Percentiles rank a stretch among this genome's conserved stretches.
Evolutionary conservation across 305 asterid species (phyloP).

Genomic region (Solanum hybrid): DNA sequence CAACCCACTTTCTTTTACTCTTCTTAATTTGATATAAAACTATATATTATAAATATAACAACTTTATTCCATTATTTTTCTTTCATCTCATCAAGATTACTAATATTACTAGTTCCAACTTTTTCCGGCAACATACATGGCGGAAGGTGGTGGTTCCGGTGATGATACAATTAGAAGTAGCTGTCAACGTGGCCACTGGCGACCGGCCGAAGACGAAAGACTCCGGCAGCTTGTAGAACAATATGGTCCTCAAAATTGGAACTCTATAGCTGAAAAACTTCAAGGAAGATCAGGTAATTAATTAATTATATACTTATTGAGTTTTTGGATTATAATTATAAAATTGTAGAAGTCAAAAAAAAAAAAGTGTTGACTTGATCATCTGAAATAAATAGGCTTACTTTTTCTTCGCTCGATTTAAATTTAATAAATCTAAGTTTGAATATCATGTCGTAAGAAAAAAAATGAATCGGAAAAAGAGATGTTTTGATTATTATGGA

Average conservation of each 20-base stretch:
- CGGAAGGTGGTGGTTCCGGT: slow-evolving; percentile 32
- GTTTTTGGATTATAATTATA: neutral
- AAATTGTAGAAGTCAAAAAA: neutral
- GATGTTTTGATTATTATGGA: neutral
- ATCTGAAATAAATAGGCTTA: neutral
- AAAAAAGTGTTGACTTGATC: neutral
- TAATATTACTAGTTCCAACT: neutral
- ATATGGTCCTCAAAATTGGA: slow-evolving; percentile 93
- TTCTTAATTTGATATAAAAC: slow-evolving; percentile 7
- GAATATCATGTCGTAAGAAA: neutral
- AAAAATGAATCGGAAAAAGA: neutral
- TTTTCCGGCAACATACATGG: slow-evolving; percentile 27
- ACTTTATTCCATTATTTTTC: neutral
- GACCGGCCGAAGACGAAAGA: slow-evolving; percentile 87
- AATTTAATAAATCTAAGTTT: neutral
- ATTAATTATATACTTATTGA: neutral
- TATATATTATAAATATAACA: neutral
- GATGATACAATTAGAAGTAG: slow-evolving; percentile 37
- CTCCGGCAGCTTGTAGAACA: slow-evolving; percentile 70
- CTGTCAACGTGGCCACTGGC: slow-evolving; percentile 91
- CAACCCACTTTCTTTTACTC: slow-evolving; percentile 22
- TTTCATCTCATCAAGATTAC: neutral
- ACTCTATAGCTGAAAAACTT: slow-evolving; percentile 89
- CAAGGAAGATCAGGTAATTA: slow-evolving; percentile 84
- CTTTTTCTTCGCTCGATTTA: neutral